These are phyloP conservation scores for Alloteropsis angusta DNA, from an alignment of 202 grass and related monocot species.

Conservation along the genomic window DNA sequence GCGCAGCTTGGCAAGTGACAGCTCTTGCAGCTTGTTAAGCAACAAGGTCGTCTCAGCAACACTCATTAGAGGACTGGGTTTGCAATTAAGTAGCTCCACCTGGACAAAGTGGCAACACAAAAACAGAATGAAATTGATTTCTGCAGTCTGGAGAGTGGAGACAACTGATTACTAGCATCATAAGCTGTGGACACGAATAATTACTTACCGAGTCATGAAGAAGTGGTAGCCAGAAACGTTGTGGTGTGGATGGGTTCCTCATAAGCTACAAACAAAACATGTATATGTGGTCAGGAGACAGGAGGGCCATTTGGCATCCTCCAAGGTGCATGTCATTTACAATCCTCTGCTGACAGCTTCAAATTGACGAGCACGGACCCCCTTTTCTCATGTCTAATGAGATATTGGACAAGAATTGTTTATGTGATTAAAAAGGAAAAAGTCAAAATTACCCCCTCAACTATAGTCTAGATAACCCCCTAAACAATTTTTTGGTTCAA, in stretches of 20 bases:
- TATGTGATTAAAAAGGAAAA: too few species aligned
- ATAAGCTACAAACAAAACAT: conserved; percentile 60
- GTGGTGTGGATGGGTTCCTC: conserved; percentile 83
- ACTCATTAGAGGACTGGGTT: conserved; percentile 44
- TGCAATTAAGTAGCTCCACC: conserved; percentile 74
- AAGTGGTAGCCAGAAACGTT: conserved; percentile 91
- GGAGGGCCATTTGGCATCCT: background rate
- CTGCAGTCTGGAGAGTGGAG: background rate
- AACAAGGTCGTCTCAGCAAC: conserved; percentile 81
- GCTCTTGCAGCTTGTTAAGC: conserved; percentile 79
- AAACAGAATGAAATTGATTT: background rate
- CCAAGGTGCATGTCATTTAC: background rate
- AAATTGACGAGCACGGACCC: too few species aligned
- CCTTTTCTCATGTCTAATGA: too few species aligned
- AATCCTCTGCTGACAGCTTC: too few species aligned
- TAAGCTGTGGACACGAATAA: background rate
- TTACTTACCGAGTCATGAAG: conserved; percentile 74
- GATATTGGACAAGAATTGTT: too few species aligned
- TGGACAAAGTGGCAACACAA: conserved; percentile 17
- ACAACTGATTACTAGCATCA: background rate
- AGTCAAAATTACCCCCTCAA: too few species aligned
- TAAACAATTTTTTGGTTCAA: too few species aligned
- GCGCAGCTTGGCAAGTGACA: conserved; percentile 66
- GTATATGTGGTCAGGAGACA: background rate
- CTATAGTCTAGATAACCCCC: too few species aligned